Conservation (phyloP, 257 asterid species). For the Solanum chiquidenum region DNA sequence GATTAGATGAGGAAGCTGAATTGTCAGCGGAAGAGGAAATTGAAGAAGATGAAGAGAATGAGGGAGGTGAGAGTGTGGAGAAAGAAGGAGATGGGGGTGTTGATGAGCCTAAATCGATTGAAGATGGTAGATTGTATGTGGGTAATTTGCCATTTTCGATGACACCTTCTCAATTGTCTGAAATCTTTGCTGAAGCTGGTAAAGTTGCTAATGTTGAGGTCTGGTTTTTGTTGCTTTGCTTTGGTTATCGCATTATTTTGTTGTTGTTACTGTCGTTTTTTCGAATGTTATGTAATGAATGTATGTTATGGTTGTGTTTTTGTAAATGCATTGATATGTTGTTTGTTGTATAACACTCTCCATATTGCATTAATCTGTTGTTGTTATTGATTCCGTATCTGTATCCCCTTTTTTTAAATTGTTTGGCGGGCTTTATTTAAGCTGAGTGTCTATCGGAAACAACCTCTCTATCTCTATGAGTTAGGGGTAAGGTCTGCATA, state of each 20-base stretch:
- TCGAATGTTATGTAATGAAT: neutral
- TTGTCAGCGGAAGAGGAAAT: constrained; percentile 8
- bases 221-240: neutral
- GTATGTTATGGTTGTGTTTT: neutral
- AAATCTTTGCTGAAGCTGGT: constrained; percentile 79
- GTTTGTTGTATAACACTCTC: neutral
- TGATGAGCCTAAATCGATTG: constrained; percentile 24
- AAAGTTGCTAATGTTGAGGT: constrained; percentile 72
- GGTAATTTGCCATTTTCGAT: constrained; percentile 83
- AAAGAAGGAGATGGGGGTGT: constrained; percentile 14
- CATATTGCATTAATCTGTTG: neutral
- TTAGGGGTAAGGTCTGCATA: neutral
- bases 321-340: neutral
- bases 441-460: neutral
- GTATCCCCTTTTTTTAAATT: neutral
- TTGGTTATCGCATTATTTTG: neutral
- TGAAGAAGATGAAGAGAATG: constrained; percentile 20
- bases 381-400: neutral
- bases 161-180: constrained; percentile 68
- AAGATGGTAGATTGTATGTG: constrained; percentile 64
- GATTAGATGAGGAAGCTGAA: constrained; percentile 2
- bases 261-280: neutral
- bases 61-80: neutral
- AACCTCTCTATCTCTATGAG: neutral
- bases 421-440: neutral